Evolutionary conservation across 1,284 basidiomycete genomes (phyloP), one percentile per base, ranked within the genome.

Genomic region (Trichosporon ovoides): DNA sequence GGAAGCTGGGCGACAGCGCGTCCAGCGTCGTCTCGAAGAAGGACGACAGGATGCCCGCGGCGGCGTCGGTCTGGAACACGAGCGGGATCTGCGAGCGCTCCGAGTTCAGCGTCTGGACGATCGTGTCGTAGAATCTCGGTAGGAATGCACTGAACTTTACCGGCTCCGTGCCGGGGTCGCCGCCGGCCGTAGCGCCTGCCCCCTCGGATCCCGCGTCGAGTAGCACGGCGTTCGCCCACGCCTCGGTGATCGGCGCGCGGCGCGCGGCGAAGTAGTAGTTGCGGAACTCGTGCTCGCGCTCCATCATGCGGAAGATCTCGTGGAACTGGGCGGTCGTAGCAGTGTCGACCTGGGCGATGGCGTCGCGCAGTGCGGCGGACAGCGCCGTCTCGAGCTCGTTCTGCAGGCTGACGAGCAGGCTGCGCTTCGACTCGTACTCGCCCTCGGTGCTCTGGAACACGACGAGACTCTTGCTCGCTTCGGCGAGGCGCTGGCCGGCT

Each of bases 351-450:
- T 82, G 80, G 60, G 84, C 87, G 71, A 94, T 87, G 2, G 89
- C 88, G 36, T 87, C 85, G 31, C 91, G 87, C 56, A 97, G 81
- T 1, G 89, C 89, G 11, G 89, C 86, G 66, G 88, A 91, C 48
- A 95, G 82, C 3, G 87, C 85, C 1, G 89, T 89, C 78, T 97
- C 93, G 38, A 97, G 84, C 73, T 94, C 88, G 71, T 97, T 96
- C 73, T 95, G 91, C 24, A 97, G 81, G 62, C 86, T 90, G 60
- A 91, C 84, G 83, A 97, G 85, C 36, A 97, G 80, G 3, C 84
- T 82, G 38, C 89, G 83, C 24, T 91, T 83, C 36, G 83, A 84
- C 70, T 96, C 92, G 73, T 89, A 93, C 76, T 94, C 90, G 10
- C 86, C 81, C 38, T 78, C 74, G 1, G 89, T 89, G 68, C 92